Evolutionary conservation across 2,329 filamentous ascomycete genomes (phyloP).

Genomic region (Ophiocordyceps camponoti-floridani): DNA sequence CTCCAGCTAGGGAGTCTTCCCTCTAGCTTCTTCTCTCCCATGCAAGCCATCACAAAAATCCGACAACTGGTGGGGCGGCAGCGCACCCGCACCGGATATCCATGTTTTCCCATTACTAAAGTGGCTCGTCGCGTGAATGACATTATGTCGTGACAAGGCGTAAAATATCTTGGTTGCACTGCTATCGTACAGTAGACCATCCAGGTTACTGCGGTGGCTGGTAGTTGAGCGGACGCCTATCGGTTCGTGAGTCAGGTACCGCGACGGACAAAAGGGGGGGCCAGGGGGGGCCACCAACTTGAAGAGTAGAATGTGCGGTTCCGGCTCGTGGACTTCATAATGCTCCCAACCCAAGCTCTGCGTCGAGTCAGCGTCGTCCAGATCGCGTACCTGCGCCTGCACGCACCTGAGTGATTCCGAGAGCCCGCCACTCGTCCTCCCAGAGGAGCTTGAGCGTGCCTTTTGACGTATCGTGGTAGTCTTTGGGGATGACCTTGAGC

Average conservation of each 20-base stretch:
- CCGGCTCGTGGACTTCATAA: slow-evolving; percentile 96
- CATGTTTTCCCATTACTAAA: background rate
- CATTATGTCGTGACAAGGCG: background rate
- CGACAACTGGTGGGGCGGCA: background rate
- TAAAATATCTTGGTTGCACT: background rate
- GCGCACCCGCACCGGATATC: background rate
- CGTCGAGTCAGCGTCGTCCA: background rate
- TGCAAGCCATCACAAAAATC: background rate
- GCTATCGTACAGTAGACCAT: background rate
- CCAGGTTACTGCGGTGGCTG: background rate
- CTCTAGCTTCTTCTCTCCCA: background rate
- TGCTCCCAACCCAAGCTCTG: slow-evolving; percentile 98
- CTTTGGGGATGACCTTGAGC: slow-evolving; percentile 90
- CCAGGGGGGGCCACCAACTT: slow-evolving; percentile 48
- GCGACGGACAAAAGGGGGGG: background rate
- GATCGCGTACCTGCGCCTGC: background rate
- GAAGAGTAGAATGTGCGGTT: slow-evolving; percentile 94
- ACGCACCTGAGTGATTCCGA: slow-evolving; percentile 88
- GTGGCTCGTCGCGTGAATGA: background rate
- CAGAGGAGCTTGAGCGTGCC: slow-evolving; percentile 90
- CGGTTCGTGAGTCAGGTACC: background rate
- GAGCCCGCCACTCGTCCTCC: slow-evolving; percentile 95
- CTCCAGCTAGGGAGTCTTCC: background rate
- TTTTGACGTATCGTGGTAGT: slow-evolving; percentile 77
- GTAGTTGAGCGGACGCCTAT: slow-evolving; percentile 1